Conservation (phyloP, 257 asterid genomes). For the Avicennia marina region DNA sequence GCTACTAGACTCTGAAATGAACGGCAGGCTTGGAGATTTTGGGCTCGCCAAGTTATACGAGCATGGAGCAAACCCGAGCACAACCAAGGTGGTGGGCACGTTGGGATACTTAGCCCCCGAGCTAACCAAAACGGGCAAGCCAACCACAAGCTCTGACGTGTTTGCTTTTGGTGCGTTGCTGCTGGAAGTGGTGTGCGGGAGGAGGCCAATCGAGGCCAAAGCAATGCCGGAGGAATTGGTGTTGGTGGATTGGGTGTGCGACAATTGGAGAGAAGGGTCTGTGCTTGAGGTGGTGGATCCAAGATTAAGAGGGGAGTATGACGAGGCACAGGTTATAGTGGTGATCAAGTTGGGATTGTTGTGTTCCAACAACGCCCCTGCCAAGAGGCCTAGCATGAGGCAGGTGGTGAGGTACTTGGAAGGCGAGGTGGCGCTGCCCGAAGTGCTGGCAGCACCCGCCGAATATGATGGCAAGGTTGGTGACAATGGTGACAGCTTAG, state of each 20-base stretch:
- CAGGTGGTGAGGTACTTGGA: conserved; percentile 58
- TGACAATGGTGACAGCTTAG: not conserved
- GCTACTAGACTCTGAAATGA: conserved; percentile 51
- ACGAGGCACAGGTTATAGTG: conserved; percentile 40
- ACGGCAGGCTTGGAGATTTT: conserved; percentile 67
- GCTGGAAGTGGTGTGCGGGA: conserved; percentile 70
- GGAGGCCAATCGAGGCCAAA: conserved; percentile 61
- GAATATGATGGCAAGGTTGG: conserved; percentile 28
- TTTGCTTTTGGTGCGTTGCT: conserved; percentile 72
- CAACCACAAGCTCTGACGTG: conserved; percentile 60
- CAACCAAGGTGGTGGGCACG: conserved; percentile 73
- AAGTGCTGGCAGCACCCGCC: conserved; percentile 27
- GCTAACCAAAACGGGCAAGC: conserved; percentile 63
- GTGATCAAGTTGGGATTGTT: conserved; percentile 65
- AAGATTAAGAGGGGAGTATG: conserved; percentile 38
- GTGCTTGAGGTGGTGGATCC: conserved; percentile 50
- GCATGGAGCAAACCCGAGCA: conserved; percentile 47
- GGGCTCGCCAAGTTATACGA: conserved; percentile 72
- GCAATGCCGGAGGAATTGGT: conserved; percentile 69
- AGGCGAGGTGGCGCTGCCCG: conserved; percentile 43
- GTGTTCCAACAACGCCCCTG: conserved; percentile 52
- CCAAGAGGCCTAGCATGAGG: conserved; percentile 56
- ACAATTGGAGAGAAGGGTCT: conserved; percentile 48
- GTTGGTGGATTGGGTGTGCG: conserved; percentile 81
- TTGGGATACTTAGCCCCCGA: conserved; percentile 82